Percentiles rank a stretch among this genome's conserved stretches.
Conservation (phyloP, 2,329 filamentous ascomycete species). For the Periconia macrospinosa region DNA sequence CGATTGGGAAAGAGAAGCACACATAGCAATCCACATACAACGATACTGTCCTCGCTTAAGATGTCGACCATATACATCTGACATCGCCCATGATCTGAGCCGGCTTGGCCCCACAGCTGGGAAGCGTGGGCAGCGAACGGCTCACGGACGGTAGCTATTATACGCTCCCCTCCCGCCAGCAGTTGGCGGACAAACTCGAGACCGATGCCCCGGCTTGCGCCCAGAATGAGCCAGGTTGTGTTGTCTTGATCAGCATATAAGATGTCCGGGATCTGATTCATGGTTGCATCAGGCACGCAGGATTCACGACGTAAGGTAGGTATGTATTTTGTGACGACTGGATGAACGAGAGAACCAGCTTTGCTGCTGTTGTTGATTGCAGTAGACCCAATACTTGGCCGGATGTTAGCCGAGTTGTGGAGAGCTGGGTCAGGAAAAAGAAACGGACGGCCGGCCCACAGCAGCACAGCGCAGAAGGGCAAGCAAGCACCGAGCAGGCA, state of each 20-base stretch:
- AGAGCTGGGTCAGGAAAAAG: background rate
- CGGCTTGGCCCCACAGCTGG: conserved; percentile 45
- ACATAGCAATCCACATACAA: conserved; percentile 25
- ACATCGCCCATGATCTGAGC: conserved; percentile 50
- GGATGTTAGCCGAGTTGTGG: background rate
- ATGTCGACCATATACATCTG: conserved; percentile 57
- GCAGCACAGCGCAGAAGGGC: too few relatives aligned
- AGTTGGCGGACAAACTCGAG: conserved; percentile 57
- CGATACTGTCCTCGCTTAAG: conserved; percentile 55
- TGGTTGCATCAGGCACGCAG: conserved; percentile 14
- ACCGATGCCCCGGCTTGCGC: conserved; percentile 53
- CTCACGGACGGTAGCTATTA: conserved; percentile 56
- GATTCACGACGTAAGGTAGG: background rate
- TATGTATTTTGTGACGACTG: background rate
- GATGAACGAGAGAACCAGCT: background rate
- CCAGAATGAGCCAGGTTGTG: conserved; percentile 52
- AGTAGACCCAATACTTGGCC: background rate
- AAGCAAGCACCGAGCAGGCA: background rate
- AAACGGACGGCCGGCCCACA: background rate
- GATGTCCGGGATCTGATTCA: conserved; percentile 48
- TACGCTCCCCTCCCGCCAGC: conserved; percentile 49
- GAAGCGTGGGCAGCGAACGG: conserved; percentile 44
- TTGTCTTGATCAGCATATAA: conserved; percentile 45
- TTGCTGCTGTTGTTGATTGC: background rate
- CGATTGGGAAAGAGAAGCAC: conserved; percentile 3